phyloP scores from a whole-genome alignment of 2,329 filamentous ascomycete genomes.

The Colletotrichum costaricense region DNA sequence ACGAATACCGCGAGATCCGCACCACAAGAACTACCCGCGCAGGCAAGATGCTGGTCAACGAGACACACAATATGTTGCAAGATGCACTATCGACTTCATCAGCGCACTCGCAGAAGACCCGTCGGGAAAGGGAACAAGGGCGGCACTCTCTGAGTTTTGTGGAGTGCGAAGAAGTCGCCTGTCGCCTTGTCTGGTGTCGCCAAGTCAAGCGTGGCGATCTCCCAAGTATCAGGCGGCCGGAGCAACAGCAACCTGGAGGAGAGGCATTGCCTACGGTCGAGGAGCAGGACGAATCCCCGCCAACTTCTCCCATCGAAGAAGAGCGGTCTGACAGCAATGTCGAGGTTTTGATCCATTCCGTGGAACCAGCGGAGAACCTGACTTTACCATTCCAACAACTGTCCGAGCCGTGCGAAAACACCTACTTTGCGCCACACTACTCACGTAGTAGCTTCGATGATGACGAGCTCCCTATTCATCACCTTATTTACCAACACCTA shows the following conservation, averaged over 20 bases:
- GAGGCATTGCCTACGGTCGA: constrained; percentile 62
- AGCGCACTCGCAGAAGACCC: constrained; percentile 3
- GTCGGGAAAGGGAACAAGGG: constrained; percentile 38
- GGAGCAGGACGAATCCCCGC: constrained; percentile 63
- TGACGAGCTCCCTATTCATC: constrained; percentile 82
- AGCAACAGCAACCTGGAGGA: constrained; percentile 40
- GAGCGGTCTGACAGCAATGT: constrained; percentile 43
- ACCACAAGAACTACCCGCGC: constrained; percentile 78
- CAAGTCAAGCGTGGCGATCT: constrained; percentile 23
- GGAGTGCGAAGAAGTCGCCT: constrained; percentile 83
- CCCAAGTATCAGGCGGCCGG: background rate
- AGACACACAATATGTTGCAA: constrained; percentile 74
- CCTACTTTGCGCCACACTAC: constrained; percentile 74
- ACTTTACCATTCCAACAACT: constrained; percentile 75
- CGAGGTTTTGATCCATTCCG: constrained; percentile 59
- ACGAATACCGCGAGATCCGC: constrained; percentile 87
- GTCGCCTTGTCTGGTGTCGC: constrained; percentile 82
- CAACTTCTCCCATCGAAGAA: constrained; percentile 35
- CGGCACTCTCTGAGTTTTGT: constrained; percentile 71
- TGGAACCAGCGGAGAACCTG: constrained; percentile 63
- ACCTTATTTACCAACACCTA: constrained; percentile 81
- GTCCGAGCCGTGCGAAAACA: constrained; percentile 78
- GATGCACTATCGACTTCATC: constrained; percentile 46
- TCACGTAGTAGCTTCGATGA: constrained; percentile 77
- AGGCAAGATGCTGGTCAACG: constrained; percentile 76